Conservation (phyloP, 2,329 filamentous ascomycete genomes). For the Trichoderma simmonsii region DNA sequence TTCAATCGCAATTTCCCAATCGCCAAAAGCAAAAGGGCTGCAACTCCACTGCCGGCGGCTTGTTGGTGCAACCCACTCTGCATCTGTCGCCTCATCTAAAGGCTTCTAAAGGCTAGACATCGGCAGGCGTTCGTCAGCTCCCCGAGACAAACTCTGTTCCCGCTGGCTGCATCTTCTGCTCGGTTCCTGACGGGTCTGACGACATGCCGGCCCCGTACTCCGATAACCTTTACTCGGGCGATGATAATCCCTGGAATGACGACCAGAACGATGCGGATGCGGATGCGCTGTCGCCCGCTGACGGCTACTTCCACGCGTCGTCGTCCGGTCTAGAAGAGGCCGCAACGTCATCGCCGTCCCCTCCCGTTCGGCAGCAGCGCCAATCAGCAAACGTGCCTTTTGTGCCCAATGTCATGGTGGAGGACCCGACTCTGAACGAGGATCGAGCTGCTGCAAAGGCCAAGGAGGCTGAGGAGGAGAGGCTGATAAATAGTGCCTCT, state of each 20-base stretch:
- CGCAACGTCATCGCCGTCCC: slow-evolving; percentile 25
- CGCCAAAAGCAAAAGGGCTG: not conserved
- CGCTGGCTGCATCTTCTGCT: not conserved
- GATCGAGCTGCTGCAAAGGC: slow-evolving; percentile 39
- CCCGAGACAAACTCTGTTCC: not conserved
- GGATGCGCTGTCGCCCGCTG: slow-evolving; percentile 45
- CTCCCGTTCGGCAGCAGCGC: slow-evolving; percentile 24
- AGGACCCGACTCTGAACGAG: slow-evolving; percentile 45
- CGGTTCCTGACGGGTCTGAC: slow-evolving; percentile 16
- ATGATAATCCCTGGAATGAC: slow-evolving; percentile 35
- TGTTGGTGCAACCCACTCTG: slow-evolving; percentile 2
- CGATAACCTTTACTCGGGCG: slow-evolving; percentile 44
- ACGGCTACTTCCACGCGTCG: slow-evolving; percentile 49
- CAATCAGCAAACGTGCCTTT: slow-evolving; percentile 38
- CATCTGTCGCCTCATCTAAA: not conserved
- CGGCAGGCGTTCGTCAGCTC: not conserved
- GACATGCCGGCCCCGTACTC: slow-evolving; percentile 47
- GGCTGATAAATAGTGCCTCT: slow-evolving; percentile 29
- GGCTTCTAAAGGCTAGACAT: not conserved
- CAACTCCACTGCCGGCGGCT: not conserved
- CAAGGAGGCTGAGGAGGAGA: slow-evolving; percentile 43
- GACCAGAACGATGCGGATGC: slow-evolving; percentile 27
- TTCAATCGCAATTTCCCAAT: not conserved
- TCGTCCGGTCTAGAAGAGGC: slow-evolving; percentile 21
- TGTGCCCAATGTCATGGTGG: slow-evolving; percentile 48